A percentile compares a stretch with the other conserved stretches of the same genome.
Evolutionary conservation across 148 eudicot genomes (phyloP).

Genomic region (Polygonum maritimum): DNA sequence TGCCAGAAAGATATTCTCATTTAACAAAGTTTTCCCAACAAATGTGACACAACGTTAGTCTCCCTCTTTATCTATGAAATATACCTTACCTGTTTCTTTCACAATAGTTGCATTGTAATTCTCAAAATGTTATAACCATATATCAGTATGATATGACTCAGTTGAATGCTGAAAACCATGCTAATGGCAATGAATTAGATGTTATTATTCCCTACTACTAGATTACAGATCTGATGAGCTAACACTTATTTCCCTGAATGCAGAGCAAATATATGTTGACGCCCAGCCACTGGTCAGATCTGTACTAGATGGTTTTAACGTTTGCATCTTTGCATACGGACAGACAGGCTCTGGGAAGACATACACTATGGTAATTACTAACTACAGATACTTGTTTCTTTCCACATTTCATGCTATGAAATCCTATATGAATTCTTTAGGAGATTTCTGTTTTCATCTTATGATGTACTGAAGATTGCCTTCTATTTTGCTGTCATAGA

Average conservation of each 20-base stretch:
- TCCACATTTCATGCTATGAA: not conserved
- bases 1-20: constrained; percentile 62
- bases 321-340: constrained; percentile 96
- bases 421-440: not conserved
- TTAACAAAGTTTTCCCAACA: constrained; percentile 80
- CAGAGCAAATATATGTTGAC: constrained; percentile 89
- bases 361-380: constrained; percentile 70
- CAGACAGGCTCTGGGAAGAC: constrained; percentile 99
- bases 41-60: constrained; percentile 71
- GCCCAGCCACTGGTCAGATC: constrained; percentile 85
- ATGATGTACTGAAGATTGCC: not conserved
- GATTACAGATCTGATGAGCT: not conserved
- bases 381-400: not conserved
- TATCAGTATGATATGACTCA: not conserved
- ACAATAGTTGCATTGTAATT: not conserved
- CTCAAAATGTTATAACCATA: not conserved
- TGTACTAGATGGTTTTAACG: constrained; percentile 85
- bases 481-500: constrained; percentile 29
- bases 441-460: not conserved
- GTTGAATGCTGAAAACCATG: not conserved
- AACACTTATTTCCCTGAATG: constrained; percentile 10
- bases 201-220: not conserved
- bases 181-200: not conserved
- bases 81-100: constrained; percentile 1
- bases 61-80: not conserved